A percentile compares a stretch with the other conserved stretches of the same genome.
Evolutionary conservation across 805 yeast genomes (phyloP).

Genomic region (Starmerella bacillaris): DNA sequence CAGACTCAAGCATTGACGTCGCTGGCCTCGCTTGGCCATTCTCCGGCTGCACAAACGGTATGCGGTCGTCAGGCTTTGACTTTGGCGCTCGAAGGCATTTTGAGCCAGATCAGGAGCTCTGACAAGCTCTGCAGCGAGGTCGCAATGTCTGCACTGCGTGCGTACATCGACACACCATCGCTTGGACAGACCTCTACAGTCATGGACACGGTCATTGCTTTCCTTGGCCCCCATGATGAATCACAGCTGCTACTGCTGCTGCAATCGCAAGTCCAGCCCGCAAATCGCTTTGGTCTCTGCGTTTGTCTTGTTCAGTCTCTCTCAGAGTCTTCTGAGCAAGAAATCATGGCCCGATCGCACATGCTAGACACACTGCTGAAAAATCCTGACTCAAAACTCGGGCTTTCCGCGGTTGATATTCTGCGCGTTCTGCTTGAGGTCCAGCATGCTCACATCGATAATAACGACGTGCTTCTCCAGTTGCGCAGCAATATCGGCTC

Average conservation of each 20-base stretch:
- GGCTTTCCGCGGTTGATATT: conserved; percentile 68
- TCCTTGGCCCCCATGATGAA: conserved; percentile 28
- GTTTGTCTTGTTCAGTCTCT: conserved; percentile 20
- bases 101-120: conserved; percentile 10
- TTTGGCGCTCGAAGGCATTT: conserved; percentile 17
- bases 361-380: conserved; percentile 12
- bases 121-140: background rate
- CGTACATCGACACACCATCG: conserved; percentile 5
- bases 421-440: conserved; percentile 29
- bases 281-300: conserved; percentile 45
- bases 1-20: conserved; percentile 30
- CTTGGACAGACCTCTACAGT: conserved; percentile 6
- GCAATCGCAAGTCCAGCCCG: conserved; percentile 58
- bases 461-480: conserved; percentile 1
- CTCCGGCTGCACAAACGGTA: conserved; percentile 21
- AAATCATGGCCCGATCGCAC: conserved; percentile 1
- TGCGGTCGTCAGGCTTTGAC: conserved; percentile 19
- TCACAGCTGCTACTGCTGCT: background rate
- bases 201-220: conserved; percentile 34
- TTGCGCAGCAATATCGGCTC: conserved; percentile 37
- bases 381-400: conserved; percentile 58
- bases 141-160: conserved; percentile 4
- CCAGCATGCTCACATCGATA: conserved; percentile 6
- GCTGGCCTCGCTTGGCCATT: conserved; percentile 24
- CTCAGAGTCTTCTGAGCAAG: background rate